A percentile compares a stretch with the other conserved stretches of the same genome.
These are phyloP conservation scores for Trichoderma koningii DNA, from an alignment of 2,329 filamentous ascomycete species.

Conservation along the genomic window DNA sequence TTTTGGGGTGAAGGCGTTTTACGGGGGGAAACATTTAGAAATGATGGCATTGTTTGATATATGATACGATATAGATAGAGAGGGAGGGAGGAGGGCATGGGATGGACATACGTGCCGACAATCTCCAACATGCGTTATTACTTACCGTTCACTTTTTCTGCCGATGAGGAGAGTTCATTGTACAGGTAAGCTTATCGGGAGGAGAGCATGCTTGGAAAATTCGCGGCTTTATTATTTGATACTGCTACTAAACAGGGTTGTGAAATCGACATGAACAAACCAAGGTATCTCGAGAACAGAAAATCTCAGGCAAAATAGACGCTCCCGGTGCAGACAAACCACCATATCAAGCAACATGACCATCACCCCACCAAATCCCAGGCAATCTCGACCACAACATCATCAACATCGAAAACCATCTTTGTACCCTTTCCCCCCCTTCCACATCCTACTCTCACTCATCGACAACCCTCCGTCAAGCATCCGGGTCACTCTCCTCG, in stretches of 20 bases:
- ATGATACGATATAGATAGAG: slow-evolving; percentile 33
- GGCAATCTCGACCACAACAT: background rate
- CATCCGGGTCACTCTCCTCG: slow-evolving; percentile 45
- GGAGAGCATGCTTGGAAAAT: background rate
- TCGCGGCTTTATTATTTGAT: background rate
- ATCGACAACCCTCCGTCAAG: slow-evolving; percentile 32
- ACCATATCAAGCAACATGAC: background rate
- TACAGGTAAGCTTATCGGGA: no score
- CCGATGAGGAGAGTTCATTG: background rate
- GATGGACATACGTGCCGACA: slow-evolving; percentile 29
- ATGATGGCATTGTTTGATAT: slow-evolving; percentile 32
- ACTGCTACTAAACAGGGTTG: background rate
- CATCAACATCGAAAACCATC: background rate
- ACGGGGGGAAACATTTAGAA: slow-evolving; percentile 30
- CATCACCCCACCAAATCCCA: background rate
- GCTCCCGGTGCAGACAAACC: background rate
- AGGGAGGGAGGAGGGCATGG: slow-evolving; percentile 25
- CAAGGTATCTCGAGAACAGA: no score
- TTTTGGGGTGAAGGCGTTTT: slow-evolving; percentile 20
- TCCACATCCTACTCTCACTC: no score
- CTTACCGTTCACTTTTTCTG: background rate
- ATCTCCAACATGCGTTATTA: slow-evolving; percentile 34
- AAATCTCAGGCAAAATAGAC: background rate
- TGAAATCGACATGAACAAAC: background rate
- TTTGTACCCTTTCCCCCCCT: background rate